A percentile compares a stretch with the other conserved stretches of the same genome.
Evolutionary conservation across 176 grass and related monocot species (phyloP).

Genomic region (Carex pumila): DNA sequence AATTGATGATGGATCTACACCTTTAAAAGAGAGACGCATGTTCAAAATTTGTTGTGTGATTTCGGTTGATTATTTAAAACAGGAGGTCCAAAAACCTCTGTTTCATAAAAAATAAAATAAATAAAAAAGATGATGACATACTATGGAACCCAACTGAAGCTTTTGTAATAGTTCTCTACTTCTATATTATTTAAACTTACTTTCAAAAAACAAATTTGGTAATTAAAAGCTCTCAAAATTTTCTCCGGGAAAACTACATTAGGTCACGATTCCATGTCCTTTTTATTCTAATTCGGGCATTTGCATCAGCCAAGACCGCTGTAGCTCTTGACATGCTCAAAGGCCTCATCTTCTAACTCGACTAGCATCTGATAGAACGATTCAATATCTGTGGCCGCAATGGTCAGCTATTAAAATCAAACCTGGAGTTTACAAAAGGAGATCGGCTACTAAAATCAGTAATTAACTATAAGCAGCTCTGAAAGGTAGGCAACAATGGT

Average conservation of each 20-base stretch:
- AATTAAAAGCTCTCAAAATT: constrained; percentile 19
- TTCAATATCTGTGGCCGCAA: constrained; percentile 49
- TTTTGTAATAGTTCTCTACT: neutral
- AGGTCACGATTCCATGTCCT: neutral
- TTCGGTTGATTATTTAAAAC: neutral
- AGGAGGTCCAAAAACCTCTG: neutral
- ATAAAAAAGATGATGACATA: neutral
- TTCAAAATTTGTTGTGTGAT: neutral
- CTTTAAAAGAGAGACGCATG: too few species aligned
- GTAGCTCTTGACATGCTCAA: constrained; percentile 53
- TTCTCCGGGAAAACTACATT: neutral
- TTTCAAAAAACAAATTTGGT: neutral
- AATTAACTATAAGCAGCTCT: neutral
- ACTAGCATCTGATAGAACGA: constrained; percentile 65
- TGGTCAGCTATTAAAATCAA: constrained; percentile 34
- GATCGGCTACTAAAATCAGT: neutral
- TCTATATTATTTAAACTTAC: neutral
- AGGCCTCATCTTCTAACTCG: constrained; percentile 63
- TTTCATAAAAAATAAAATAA: neutral
- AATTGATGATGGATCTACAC: too few species aligned
- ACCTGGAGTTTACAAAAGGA: constrained; percentile 21
- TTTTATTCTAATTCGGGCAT: neutral
- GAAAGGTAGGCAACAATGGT: neutral
- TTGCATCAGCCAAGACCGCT: constrained; percentile 50
- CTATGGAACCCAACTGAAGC: neutral